Base-by-base conservation (phyloP, 805 yeast genomes). In the Tetrapisispora taiwanensis region DNA sequence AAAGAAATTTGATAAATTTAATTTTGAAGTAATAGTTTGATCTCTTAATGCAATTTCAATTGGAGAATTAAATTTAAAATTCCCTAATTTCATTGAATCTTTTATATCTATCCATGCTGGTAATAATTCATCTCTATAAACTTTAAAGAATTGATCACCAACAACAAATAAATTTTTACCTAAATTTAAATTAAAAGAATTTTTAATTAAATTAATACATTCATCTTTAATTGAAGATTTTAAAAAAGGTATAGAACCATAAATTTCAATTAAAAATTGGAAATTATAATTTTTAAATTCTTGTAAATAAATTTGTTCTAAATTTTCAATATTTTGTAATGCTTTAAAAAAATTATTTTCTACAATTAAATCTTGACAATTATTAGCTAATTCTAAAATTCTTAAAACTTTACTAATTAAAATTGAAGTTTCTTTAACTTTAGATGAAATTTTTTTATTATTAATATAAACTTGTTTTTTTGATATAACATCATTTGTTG, bases 371-470 rank as follows among this genome's bases (percentile, higher is more conserved):
- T 84, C 89, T 58, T 87, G 86, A 40, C 88, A 84, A 55, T 80
- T 84, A 63, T 88, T 89, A 14, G 95, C 84, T 52, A 84, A 74
- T 56, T 89, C 95, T 44, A 90, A 70, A 9, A 89, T 89, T 50
- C 83, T 87, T 20, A 89, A 69, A 52, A 95, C 83, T 41, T 79
- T 72, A 44, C 75, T 77, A 30, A 90, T 75, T 18, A 86, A 78
- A 33, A 75, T 71, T 7, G 75, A 75, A 0, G 95, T 81, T 51
- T 84, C 86, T 43, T 76, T 75, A 48, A 90, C 80, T 58, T 84
- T 84, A 42, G 68, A 67, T 15, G 78, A 71, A 7, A 82, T 75
- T 51, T 79, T 80, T 52, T 81, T 82, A 47, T 78, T 68, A 42
- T 76, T 77, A 20, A 84, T 66, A 39, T 76, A 70, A 35, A 68